These are phyloP conservation scores for Symbiotaphrina buchneri DNA, from an alignment of 495 filamentous ascomycete genomes.

Conservation along the genomic window DNA sequence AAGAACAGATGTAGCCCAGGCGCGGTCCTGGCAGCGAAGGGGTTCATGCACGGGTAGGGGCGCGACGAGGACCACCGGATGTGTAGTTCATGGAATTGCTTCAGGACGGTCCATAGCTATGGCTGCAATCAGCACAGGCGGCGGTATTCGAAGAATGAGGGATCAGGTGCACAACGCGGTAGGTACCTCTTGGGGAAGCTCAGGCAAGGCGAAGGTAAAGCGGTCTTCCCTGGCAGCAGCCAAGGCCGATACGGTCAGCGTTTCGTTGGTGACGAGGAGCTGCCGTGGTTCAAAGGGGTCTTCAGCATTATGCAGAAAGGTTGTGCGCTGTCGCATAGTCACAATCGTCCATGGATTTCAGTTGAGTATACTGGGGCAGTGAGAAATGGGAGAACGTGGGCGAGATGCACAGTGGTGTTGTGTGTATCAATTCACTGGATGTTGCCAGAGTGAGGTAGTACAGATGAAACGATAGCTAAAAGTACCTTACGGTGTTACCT, in stretches of 20 bases:
- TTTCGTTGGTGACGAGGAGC: slow-evolving; percentile 22
- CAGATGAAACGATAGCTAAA: too few relatives aligned
- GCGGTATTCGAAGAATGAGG: too few relatives aligned
- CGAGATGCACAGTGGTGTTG: too few relatives aligned
- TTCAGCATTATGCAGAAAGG: slow-evolving; percentile 43
- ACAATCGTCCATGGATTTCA: too few relatives aligned
- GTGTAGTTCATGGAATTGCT: slow-evolving; percentile 47
- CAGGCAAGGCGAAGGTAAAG: slow-evolving; percentile 44
- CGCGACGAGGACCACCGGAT: slow-evolving; percentile 49
- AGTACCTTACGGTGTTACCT: too few relatives aligned
- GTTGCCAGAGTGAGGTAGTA: too few relatives aligned
- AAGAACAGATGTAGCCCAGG: slow-evolving; percentile 73
- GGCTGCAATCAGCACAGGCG: neutral
- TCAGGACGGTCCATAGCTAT: slow-evolving; percentile 37
- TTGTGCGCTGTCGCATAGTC: slow-evolving; percentile 69
- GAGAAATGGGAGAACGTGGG: too few relatives aligned
- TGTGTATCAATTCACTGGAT: too few relatives aligned
- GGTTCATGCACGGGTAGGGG: slow-evolving; percentile 32
- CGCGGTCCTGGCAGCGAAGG: slow-evolving; percentile 49
- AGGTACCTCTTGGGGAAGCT: slow-evolving; percentile 47
- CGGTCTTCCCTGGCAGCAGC: slow-evolving; percentile 60
- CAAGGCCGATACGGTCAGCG: slow-evolving; percentile 25
- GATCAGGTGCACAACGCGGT: neutral
- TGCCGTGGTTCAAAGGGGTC: slow-evolving; percentile 36
- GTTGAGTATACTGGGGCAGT: too few relatives aligned